A percentile compares a stretch with the other conserved stretches of the same genome.
Conservation (phyloP, 208 protist genomes). For the Trichomonas vaginalis region DNA sequence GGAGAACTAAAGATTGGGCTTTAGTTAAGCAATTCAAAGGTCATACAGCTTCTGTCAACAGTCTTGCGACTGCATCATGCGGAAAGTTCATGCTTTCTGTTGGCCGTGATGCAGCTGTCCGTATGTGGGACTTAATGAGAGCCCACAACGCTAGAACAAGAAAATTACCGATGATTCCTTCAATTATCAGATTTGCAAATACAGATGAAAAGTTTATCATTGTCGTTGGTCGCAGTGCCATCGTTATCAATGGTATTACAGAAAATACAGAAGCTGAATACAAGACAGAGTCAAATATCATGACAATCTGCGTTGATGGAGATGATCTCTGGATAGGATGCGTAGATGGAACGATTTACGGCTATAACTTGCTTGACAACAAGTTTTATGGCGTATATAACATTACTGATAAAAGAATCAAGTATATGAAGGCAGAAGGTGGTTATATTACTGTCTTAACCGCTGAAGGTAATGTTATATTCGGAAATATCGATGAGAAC, state of each 20-base stretch:
- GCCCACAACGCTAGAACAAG: not conserved
- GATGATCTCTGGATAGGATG: not conserved
- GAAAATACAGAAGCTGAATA: not conserved
- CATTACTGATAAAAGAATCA: not conserved
- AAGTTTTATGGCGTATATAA: not conserved
- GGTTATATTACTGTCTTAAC: not conserved
- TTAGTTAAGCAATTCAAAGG: not conserved
- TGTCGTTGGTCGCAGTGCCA: not conserved
- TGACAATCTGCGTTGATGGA: too few species aligned
- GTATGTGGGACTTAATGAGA: not conserved
- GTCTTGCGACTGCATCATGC: not conserved
- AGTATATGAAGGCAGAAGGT: not conserved
- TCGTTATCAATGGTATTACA: not conserved
- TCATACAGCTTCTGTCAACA: not conserved
- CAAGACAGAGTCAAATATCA: not conserved
- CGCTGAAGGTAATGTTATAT: not conserved
- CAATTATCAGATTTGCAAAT: not conserved
- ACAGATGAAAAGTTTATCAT: not conserved
- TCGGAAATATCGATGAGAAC: not conserved
- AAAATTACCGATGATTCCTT: not conserved
- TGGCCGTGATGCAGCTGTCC: not conserved
- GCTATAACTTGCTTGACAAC: not conserved
- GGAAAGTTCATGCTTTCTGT: not conserved
- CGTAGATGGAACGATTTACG: not conserved
- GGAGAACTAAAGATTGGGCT: not conserved